Evolutionary conservation across 148 eudicot species (phyloP).

Genomic region (Pouteria glomerata): DNA sequence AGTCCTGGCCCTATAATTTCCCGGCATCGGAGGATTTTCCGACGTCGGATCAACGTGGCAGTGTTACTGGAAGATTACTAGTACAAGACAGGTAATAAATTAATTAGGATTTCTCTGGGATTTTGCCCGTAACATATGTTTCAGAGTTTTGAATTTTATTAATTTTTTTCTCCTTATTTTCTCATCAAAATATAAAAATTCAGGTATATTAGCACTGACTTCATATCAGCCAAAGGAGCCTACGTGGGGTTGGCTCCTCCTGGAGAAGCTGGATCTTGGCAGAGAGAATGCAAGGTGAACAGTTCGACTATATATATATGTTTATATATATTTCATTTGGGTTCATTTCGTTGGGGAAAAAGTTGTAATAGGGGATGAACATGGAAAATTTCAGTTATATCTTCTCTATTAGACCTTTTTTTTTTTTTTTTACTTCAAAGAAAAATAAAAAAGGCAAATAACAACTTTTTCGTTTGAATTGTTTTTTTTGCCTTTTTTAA

Average conservation of each 20-base stretch:
- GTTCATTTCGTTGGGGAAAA: no score
- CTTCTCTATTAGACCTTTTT: no score
- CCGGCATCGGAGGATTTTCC: slow-evolving; percentile 74
- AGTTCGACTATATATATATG: no score
- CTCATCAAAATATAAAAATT: background rate
- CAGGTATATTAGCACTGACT: slow-evolving; percentile 38
- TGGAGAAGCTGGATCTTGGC: slow-evolving; percentile 91
- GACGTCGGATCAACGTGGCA: slow-evolving; percentile 52
- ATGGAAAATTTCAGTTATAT: no score
- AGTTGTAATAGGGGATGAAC: no score
- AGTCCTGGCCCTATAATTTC: slow-evolving; percentile 79
- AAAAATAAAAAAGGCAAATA: no score
- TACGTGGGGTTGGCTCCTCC: slow-evolving; percentile 76
- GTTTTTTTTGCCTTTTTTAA: no score
- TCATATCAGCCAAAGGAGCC: slow-evolving; percentile 51
- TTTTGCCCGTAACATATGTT: no score
- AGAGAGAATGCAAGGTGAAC: slow-evolving; percentile 88
- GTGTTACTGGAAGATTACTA: slow-evolving; percentile 51
- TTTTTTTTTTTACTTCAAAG: no score
- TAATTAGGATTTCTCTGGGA: no score
- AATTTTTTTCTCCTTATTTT: background rate
- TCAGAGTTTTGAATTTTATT: background rate
- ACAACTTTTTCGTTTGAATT: no score
- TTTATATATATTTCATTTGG: background rate
- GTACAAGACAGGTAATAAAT: slow-evolving; percentile 49